A percentile compares a stretch with the other conserved stretches of the same genome.
These are phyloP conservation scores for Rubroboletus satanas DNA, from an alignment of 768 basidiomycete genomes.

Conservation along the genomic window DNA sequence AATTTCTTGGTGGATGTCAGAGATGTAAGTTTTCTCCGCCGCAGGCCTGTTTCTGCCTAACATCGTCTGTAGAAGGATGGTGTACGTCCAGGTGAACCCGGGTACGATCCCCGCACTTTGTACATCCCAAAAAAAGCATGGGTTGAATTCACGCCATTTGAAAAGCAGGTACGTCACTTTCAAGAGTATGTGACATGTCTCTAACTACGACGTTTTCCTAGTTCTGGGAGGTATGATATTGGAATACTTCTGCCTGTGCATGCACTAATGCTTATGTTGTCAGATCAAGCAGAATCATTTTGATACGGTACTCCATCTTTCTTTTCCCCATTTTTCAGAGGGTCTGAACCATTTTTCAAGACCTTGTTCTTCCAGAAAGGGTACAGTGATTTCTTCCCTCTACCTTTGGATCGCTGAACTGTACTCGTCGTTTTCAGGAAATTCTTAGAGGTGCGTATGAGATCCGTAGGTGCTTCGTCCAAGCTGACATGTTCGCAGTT, in stretches of 20 bases:
- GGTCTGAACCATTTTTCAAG: conserved; percentile 33
- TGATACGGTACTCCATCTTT: conserved; percentile 63
- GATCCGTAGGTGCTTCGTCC: not conserved
- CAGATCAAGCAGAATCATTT: conserved; percentile 97
- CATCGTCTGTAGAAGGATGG: conserved; percentile 64
- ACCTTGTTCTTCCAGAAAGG: conserved; percentile 99
- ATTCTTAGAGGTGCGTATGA: conserved; percentile 62
- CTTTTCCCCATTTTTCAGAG: conserved; percentile 9
- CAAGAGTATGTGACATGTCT: not conserved
- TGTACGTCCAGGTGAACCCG: conserved; percentile 68
- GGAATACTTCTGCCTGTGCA: not conserved
- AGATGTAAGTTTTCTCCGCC: conserved; percentile 50
- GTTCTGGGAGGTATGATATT: conserved; percentile 66
- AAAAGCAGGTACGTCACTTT: conserved; percentile 62
- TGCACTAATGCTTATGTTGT: conserved; percentile 15
- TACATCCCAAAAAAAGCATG: conserved; percentile 74
- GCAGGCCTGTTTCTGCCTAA: not conserved
- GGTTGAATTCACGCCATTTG: conserved; percentile 89
- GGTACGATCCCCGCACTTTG: conserved; percentile 89
- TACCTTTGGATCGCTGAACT: not conserved
- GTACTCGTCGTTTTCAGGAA: conserved; percentile 47
- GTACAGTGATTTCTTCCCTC: conserved; percentile 34
- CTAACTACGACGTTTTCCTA: conserved; percentile 26
- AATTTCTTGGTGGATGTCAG: conserved; percentile 64
- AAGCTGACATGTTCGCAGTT: conserved; percentile 36